Base-by-base conservation (phyloP, 495 filamentous ascomycete genomes). In the Penicillium roqueforti region DNA sequence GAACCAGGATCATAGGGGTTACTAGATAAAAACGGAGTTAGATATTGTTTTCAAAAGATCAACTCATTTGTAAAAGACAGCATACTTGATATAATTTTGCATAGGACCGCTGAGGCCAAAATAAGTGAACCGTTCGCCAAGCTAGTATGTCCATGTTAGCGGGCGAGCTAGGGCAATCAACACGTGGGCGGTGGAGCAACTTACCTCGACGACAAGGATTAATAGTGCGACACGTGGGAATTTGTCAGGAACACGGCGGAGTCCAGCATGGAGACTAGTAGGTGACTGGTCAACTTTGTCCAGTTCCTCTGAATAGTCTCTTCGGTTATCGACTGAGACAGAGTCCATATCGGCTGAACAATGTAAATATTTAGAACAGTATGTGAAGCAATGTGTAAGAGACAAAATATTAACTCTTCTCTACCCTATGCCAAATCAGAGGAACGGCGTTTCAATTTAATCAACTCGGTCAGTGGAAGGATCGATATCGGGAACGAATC, bases 11-110 rank as follows among this genome's bases (percentile, higher is more conserved):
- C 25, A 46, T 59, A 59, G 7, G 57, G 57, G 18, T 56, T 59
- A 42, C 57, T 59, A 22, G 3, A 47, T 20, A 13, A 22, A 29
- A 6, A 1, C n/a, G n/a, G n/a, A 13, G 6, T 47, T 7, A 47
- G 29, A 23, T 0, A n/a, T 9, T 7, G 9, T 13, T n/a, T 3
- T 6, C 2, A 9, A 13, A 1, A 7, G 9, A 22, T 9, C 1
- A 1, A 14, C 1, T 0, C 7, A 31, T 32, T 3, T n/a, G 2
- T n/a, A 6, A 7, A 34, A 8, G 16, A 3, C 4, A 11, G 41
- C 57, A 0, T 32, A 59, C 53, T 59, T 59, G 42, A 59, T 59
- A 29, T 59, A 59, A 43, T 59, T 59, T 16, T 59, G 57, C 9
- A 59, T 20, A 10, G 52, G 53, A n/a, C 57, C 57, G 25, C 57